Conservation (phyloP, 768 basidiomycete genomes). For the Pleurotus pulmonarius region DNA sequence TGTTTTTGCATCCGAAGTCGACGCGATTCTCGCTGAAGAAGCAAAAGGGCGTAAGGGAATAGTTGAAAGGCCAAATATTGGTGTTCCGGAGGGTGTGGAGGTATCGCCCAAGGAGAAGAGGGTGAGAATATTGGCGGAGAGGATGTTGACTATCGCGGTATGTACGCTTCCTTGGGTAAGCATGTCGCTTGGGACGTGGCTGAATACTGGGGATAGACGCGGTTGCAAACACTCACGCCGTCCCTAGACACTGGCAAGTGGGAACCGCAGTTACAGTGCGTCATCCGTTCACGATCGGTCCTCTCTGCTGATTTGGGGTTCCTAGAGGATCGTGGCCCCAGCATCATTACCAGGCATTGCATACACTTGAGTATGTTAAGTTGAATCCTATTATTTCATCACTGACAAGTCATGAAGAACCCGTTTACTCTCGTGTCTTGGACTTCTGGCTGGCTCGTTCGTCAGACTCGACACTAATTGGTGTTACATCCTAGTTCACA, state of each 20-base stretch:
- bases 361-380: constrained; percentile 33
- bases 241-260: constrained; percentile 35
- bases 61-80: constrained; percentile 23
- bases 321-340: constrained; percentile 39
- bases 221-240: constrained; percentile 30
- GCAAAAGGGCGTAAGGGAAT: constrained; percentile 26
- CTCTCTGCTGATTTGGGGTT: neutral
- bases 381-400: too few species aligned
- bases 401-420: constrained; percentile 14
- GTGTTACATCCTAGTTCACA: constrained; percentile 40
- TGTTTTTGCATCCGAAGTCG: constrained; percentile 36
- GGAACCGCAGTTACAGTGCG: constrained; percentile 40
- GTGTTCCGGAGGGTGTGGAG: constrained; percentile 15
- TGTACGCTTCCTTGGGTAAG: constrained; percentile 11
- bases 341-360: constrained; percentile 29
- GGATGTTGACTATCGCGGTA: constrained; percentile 32
- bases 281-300: neutral
- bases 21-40: constrained; percentile 43
- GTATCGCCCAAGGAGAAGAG: constrained; percentile 35
- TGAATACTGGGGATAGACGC: constrained; percentile 20
- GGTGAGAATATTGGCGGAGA: constrained; percentile 32
- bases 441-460: constrained; percentile 35
- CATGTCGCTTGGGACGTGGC: too few species aligned
- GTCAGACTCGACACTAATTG: constrained; percentile 36
- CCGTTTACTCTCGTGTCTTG: constrained; percentile 29